A percentile compares a stretch with the other conserved stretches of the same genome.
These are phyloP conservation scores for Rhododendron henanense DNA, from an alignment of 148 eudicot genomes.

Conservation along the genomic window DNA sequence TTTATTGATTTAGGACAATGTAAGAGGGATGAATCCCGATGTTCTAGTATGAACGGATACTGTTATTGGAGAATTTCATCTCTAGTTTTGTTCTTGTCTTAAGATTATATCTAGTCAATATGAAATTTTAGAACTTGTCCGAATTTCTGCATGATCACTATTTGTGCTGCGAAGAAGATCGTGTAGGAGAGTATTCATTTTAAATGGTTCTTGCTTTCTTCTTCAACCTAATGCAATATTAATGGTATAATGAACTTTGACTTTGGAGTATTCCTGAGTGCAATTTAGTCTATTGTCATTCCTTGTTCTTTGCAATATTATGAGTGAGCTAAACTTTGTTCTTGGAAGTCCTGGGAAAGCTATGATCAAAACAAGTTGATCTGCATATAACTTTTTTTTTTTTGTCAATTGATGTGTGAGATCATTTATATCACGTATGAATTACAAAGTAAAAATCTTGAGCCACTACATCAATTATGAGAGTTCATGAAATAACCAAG, in stretches of 20 bases:
- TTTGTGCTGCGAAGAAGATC: not conserved
- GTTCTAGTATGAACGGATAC: conserved; percentile 7
- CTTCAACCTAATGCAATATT: not conserved
- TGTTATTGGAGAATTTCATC: conserved; percentile 1
- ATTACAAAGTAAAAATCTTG: too few relatives aligned
- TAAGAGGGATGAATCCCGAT: conserved; percentile 3
- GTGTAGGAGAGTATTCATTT: not conserved
- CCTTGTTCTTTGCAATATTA: not conserved
- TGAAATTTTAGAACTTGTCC: not conserved
- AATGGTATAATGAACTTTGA: not conserved
- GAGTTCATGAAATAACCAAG: too few relatives aligned
- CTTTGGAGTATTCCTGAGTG: not conserved
- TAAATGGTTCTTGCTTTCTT: not conserved
- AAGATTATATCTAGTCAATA: not conserved
- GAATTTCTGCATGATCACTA: not conserved
- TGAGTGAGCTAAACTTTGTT: not conserved
- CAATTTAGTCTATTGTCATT: not conserved
- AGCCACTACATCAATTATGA: too few relatives aligned
- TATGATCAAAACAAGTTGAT: not conserved
- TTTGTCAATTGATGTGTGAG: too few relatives aligned
- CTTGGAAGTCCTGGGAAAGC: not conserved
- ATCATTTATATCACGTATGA: too few relatives aligned
- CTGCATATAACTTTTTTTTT: not conserved
- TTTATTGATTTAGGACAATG: conserved; percentile 4
- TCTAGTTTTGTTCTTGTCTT: conserved; percentile 3